phyloP scores from a whole-genome alignment of 352 stramenopile genomes.

The Phytophthora aleatoria region DNA sequence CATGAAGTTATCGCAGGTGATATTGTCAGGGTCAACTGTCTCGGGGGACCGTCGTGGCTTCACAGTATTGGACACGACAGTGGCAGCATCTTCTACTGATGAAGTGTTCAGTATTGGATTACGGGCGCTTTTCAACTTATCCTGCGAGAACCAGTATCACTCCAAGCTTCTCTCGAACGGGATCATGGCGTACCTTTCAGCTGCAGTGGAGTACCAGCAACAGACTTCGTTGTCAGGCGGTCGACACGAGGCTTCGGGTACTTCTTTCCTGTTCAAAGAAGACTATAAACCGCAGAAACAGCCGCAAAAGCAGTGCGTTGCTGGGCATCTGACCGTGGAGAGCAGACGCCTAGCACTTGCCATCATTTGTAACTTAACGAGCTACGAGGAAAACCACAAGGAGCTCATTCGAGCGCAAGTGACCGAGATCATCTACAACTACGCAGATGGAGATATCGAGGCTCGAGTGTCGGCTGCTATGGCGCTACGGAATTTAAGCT shows the following conservation, averaged over 20 bases:
- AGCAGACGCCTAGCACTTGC: slow-evolving; percentile 63
- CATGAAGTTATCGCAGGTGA: slow-evolving; percentile 80
- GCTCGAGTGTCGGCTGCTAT: slow-evolving; percentile 73
- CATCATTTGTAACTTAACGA: slow-evolving; percentile 80
- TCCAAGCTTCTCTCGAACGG: slow-evolving; percentile 73
- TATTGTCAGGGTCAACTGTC: slow-evolving; percentile 27
- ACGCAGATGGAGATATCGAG: slow-evolving; percentile 73
- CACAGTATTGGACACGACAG: slow-evolving; percentile 1
- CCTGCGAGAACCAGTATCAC: slow-evolving; percentile 71
- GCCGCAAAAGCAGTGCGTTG: slow-evolving; percentile 13
- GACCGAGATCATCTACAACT: slow-evolving; percentile 68
- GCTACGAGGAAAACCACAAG: slow-evolving; percentile 79
- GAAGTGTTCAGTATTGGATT: slow-evolving; percentile 76
- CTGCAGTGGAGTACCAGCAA: slow-evolving; percentile 44
- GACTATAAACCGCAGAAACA: slow-evolving; percentile 5
- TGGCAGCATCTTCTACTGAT: slow-evolving; percentile 35
- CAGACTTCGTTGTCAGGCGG: neutral
- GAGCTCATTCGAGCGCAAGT: slow-evolving; percentile 82
- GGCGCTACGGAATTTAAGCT: slow-evolving; percentile 77
- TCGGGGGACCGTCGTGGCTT: slow-evolving; percentile 7
- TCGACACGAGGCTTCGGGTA: neutral
- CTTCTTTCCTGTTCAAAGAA: slow-evolving; percentile 23
- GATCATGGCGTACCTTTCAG: slow-evolving; percentile 68
- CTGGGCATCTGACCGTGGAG: slow-evolving; percentile 38
- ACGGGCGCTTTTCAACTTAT: slow-evolving; percentile 80